Base-by-base conservation (phyloP, 2,329 filamentous ascomycete genomes). In the Trichoderma harzianum region DNA sequence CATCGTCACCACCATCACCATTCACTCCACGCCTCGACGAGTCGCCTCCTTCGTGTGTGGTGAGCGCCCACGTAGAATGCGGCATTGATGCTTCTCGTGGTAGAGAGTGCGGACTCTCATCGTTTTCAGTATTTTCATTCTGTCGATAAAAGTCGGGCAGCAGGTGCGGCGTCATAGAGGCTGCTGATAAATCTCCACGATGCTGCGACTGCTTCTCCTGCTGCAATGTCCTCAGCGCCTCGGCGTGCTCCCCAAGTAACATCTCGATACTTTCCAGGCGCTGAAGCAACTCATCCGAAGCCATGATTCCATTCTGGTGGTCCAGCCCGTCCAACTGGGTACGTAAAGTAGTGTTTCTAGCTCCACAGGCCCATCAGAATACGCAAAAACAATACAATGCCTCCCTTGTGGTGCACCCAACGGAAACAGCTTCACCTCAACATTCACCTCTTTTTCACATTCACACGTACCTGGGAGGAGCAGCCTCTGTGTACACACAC, bases 11-110 rank as follows among this genome's bases (percentile, higher is more conserved):
- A 3, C 34, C 43, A 18, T 68, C 70, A 10, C 34, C 34, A 30
- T 68, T 43, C 30, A 72, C 47, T 5, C 70, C 70, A 18, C 47
- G 70, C 16, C 70, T 34, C 12, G 70, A 68, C 4, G 70, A 34
- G 7, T 61, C 58, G 2, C 70, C 58, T 7, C 64, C 32, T 55
- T 68, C 57, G 1, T 30, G 64, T 8, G 64, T 72, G 43, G 63
- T 68, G 24, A 72, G 70, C 10, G 70, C 64, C 70, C 70, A 72
- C 3, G 70, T 72, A 11, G 70, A 67, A 47, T 72, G 64, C 32
- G 63, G 70, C 63, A 71, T 60, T 18, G 53, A 39, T n/a, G 64
- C n/a, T 12, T 68, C 70, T 21, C 10, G 43, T 28, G 63, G 21
- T 8, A 63, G n/a, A 16, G 51, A 55, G 3, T 8, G 16, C 24